phyloP scores from a whole-genome alignment of 2,329 filamentous ascomycete genomes.

The Trichoderma aggressivum region DNA sequence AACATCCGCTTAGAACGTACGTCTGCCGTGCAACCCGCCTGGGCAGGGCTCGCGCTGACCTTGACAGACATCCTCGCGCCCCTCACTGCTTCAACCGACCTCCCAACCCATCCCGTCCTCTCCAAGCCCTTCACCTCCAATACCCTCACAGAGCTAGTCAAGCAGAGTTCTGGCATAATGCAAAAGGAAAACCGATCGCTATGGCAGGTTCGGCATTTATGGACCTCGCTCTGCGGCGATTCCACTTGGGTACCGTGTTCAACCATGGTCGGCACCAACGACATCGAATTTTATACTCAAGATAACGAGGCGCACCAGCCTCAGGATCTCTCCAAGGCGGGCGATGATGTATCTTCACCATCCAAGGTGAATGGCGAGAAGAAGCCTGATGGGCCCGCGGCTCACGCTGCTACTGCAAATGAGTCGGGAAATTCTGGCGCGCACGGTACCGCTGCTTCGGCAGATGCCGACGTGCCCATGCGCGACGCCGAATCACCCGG shows the following conservation, averaged over 20 bases:
- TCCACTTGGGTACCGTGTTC: constrained; percentile 64
- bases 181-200: constrained; percentile 71
- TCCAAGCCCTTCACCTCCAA: constrained; percentile 72
- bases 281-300: constrained; percentile 53
- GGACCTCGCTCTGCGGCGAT: constrained; percentile 72
- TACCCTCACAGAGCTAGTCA: constrained; percentile 67
- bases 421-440: constrained; percentile 11
- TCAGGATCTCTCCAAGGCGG: constrained; percentile 28
- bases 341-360: constrained; percentile 12
- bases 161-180: constrained; percentile 66
- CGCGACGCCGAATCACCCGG: constrained; percentile 26
- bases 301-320: constrained; percentile 41
- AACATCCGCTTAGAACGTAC: constrained; percentile 68
- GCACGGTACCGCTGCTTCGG: constrained; percentile 16
- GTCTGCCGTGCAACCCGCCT: constrained; percentile 29
- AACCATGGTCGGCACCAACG: constrained; percentile 54
- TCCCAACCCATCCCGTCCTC: constrained; percentile 70
- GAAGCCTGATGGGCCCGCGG: not conserved
- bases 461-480: constrained; percentile 31
- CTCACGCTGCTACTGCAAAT: constrained; percentile 11
- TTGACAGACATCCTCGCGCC: constrained; percentile 67
- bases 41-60: constrained; percentile 28
- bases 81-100: constrained; percentile 69
- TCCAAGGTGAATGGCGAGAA: constrained; percentile 26
- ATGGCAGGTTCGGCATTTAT: constrained; percentile 70